A percentile compares a stretch with the other conserved stretches of the same genome.
Conservation (phyloP, 2,329 filamentous ascomycete genomes). For the Pseudonectria buxi region DNA sequence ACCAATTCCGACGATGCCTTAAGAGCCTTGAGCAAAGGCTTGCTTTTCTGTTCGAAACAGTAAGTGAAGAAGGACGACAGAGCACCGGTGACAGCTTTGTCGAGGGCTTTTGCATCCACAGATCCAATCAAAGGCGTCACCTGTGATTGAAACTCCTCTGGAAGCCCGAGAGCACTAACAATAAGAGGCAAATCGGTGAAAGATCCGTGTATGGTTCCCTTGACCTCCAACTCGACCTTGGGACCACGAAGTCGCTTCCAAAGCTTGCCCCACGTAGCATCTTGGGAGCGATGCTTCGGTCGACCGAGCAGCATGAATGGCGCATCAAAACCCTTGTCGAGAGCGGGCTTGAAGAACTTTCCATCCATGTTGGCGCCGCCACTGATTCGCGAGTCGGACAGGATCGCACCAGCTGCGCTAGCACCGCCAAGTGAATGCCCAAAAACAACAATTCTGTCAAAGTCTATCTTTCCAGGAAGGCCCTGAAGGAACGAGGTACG, state of each 20-base stretch:
- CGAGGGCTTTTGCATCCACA: constrained; percentile 7
- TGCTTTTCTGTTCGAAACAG: constrained; percentile 6
- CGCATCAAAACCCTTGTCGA: constrained; percentile 19
- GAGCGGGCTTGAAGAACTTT: constrained; percentile 23
- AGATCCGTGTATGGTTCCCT: constrained; percentile 23
- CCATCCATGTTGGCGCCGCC: constrained; percentile 38
- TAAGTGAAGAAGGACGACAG: constrained; percentile 17
- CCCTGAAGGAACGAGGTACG: constrained; percentile 10
- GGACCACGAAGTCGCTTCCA: constrained; percentile 20
- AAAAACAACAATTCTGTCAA: constrained; percentile 25
- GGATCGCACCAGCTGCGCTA: constrained; percentile 26
- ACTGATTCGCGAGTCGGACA: constrained; percentile 25
- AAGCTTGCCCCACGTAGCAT: constrained; percentile 26
- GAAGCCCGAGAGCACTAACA: constrained; percentile 16
- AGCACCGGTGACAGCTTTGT: constrained; percentile 14
- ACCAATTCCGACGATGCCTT: constrained; percentile 10
- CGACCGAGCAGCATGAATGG: constrained; percentile 28
- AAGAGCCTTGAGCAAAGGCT: constrained; percentile 4
- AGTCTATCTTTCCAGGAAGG: constrained; percentile 20
- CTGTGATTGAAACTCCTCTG: constrained; percentile 4
- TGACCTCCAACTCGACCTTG: constrained; percentile 18
- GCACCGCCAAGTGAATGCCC: constrained; percentile 36
- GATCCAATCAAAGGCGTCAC: constrained; percentile 5
- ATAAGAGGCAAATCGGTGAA: constrained; percentile 27
- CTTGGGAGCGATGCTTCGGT: constrained; percentile 21